Evolutionary conservation across 2,329 filamentous ascomycete species (phyloP).

Genomic region (Graphium sp.): DNA sequence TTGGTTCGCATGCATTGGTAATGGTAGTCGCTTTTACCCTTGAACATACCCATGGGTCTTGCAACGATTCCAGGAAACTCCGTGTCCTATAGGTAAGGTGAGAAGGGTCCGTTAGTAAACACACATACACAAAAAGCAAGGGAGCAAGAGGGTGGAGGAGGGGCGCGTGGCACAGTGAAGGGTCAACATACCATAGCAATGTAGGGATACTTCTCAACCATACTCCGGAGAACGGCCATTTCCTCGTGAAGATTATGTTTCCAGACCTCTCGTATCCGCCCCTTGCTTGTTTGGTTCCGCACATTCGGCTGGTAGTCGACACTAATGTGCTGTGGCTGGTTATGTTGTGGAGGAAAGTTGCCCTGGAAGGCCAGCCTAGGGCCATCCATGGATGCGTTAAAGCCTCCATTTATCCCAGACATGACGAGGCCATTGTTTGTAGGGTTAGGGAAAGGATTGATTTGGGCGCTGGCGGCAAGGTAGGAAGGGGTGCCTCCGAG

Average conservation of each 20-base stretch:
- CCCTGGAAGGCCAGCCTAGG: conserved; percentile 6
- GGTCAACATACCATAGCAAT: conserved; percentile 73
- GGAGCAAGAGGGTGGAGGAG: too few species aligned
- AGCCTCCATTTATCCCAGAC: conserved; percentile 31
- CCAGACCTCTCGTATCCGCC: conserved; percentile 92
- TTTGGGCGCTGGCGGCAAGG: conserved; percentile 47
- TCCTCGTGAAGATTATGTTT: conserved; percentile 80
- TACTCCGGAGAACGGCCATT: conserved; percentile 65
- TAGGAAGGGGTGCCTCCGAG: conserved; percentile 56
- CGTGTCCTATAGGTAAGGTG: conserved; percentile 81
- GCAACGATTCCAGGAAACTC: conserved; percentile 98
- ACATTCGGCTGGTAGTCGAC: conserved; percentile 11
- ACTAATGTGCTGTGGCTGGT: conserved; percentile 21
- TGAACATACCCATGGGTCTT: conserved; percentile 84
- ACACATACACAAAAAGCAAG: not conserved
- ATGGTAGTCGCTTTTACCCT: conserved; percentile 92
- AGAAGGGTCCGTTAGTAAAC: conserved; percentile 5
- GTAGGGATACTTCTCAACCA: conserved; percentile 85
- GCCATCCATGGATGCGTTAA: conserved; percentile 5
- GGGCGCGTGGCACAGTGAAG: too few species aligned
- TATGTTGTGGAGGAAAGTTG: conserved; percentile 32
- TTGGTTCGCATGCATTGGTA: conserved; percentile 96
- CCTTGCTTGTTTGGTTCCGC: conserved; percentile 50
- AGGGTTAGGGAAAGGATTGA: conserved; percentile 46
- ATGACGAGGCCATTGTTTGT: conserved; percentile 39